Conservation (phyloP, 73 alveolate species). For the Stentor coeruleus region DNA sequence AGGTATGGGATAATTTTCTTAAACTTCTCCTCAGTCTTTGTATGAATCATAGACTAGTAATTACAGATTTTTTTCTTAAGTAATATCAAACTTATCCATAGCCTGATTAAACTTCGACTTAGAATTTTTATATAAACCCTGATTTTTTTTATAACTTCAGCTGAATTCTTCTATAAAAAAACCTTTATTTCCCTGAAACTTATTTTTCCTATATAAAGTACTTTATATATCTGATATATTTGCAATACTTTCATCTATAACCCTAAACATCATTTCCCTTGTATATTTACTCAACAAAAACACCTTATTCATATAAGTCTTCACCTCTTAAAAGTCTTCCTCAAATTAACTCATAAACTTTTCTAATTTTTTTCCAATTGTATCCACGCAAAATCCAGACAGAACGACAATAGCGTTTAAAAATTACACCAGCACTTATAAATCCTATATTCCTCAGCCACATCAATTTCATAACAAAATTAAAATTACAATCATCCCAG, state of each 20-base stretch:
- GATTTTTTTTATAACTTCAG: neutral
- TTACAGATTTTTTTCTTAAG: neutral
- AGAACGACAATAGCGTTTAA: slow-evolving; percentile 38
- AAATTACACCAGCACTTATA: slow-evolving; percentile 49
- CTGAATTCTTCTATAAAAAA: too few species aligned
- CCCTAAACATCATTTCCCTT: neutral
- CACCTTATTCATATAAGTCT: slow-evolving; percentile 48
- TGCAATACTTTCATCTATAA: neutral
- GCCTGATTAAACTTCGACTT: neutral
- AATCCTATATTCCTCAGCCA: slow-evolving; percentile 30
- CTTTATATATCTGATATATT: neutral
- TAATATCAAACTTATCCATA: neutral
- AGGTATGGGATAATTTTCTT: neutral
- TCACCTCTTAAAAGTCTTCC: slow-evolving; percentile 50
- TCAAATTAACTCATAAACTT: slow-evolving; percentile 35
- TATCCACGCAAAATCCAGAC: slow-evolving; percentile 48
- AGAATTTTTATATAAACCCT: neutral
- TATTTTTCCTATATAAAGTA: too few species aligned
- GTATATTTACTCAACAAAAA: slow-evolving; percentile 39
- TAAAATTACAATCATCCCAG: slow-evolving; percentile 53
- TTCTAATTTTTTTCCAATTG: slow-evolving; percentile 36
- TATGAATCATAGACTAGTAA: neutral
- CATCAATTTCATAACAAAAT: slow-evolving; percentile 46
- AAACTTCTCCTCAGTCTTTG: neutral
- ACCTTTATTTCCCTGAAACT: too few species aligned